Evolutionary conservation across 225 moss, liverwort and hornwort genomes (phyloP), one percentile per base, ranked within the genome.

Genomic region (Pleurozium schreberi): DNA sequence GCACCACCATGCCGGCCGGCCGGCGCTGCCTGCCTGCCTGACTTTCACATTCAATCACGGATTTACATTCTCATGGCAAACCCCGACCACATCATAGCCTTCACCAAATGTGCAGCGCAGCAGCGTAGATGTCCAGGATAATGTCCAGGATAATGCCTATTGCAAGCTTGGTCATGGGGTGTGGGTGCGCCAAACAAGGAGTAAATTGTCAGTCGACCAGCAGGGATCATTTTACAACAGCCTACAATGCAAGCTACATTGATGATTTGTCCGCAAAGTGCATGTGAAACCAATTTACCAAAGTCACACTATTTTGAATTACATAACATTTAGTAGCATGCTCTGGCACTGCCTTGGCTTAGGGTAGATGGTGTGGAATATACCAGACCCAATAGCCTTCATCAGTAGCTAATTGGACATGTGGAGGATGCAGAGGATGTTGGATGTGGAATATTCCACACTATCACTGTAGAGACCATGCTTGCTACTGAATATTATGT

Each of bases 41-140:
- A 63, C 82, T 85, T 77, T 77, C 70, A 71, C 85, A 85, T 85
- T 88, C 88, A 85, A 85, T 82, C 85, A 90, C 86, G 19, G 88
- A 77, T 58, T 85, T 86, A 58, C 85, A 90, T 88, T 82, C 88
- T 55, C 49, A 12, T 59, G 83, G 77, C 82, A 8, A 90, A 88
- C 12, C 76, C 91, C n/a, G 86, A 92, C 92, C 90, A 71, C 92
- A 92, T 92, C 92, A 92, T 92, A 58, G 58, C 62, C 31, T 87
- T 71, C 58, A 90, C 86, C 88, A 88, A 82, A 82, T 70, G 25
- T 30, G 78, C 88, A 81, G 89, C 64, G 64, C 78, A 65, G 53
- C 89, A 84, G 87, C 79, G 1, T 18, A 10, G 38, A 20, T 34
- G 2, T 49, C 80, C 52, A 7, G 42, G 49, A n/a, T 49, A 64